phyloP scores from a whole-genome alignment of 805 yeast genomes.

The Saccharomycopsis guyanensis region DNA sequence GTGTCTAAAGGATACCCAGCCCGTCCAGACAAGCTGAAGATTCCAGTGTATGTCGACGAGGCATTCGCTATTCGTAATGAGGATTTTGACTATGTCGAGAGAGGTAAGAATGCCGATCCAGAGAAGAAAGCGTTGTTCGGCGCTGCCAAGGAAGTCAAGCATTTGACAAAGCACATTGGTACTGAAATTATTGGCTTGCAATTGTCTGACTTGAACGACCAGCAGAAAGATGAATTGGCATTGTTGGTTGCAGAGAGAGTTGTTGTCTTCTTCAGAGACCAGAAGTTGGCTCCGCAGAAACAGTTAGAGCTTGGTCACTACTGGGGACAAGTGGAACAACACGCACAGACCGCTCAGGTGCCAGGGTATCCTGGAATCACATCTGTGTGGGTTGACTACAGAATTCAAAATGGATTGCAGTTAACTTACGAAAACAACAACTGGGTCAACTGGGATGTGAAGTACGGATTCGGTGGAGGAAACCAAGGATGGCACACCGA shows the following conservation, averaged over 20 bases:
- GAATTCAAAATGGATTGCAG: conserved; percentile 10
- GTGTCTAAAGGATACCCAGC: conserved; percentile 34
- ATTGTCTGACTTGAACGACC: conserved; percentile 32
- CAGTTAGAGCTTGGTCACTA: conserved; percentile 40
- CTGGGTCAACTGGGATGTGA: conserved; percentile 18
- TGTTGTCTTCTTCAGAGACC: conserved; percentile 43
- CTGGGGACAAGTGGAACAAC: conserved; percentile 38
- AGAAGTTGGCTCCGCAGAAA: conserved; percentile 35
- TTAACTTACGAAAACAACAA: conserved; percentile 14
- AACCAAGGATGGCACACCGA: conserved; percentile 42
- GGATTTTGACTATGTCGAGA: conserved; percentile 29
- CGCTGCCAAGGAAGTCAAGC: conserved; percentile 34
- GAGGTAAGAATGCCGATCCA: conserved; percentile 32
- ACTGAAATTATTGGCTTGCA: conserved; percentile 42
- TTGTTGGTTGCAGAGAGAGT: conserved; percentile 39
- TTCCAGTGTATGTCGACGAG: conserved; percentile 35
- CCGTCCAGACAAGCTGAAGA: conserved; percentile 28
- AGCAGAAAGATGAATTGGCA: conserved; percentile 41
- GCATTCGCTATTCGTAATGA: conserved; percentile 32
- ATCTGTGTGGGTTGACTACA: conserved; percentile 26
- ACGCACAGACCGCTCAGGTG: conserved; percentile 30
- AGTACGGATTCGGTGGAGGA: conserved; percentile 23
- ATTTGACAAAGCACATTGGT: conserved; percentile 39
- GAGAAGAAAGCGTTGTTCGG: conserved; percentile 33
- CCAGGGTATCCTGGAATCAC: conserved; percentile 34